A percentile compares a stretch with the other conserved stretches of the same genome.
Evolutionary conservation across 2,329 filamentous ascomycete genomes (phyloP).

Genomic region (Fusarium citri): DNA sequence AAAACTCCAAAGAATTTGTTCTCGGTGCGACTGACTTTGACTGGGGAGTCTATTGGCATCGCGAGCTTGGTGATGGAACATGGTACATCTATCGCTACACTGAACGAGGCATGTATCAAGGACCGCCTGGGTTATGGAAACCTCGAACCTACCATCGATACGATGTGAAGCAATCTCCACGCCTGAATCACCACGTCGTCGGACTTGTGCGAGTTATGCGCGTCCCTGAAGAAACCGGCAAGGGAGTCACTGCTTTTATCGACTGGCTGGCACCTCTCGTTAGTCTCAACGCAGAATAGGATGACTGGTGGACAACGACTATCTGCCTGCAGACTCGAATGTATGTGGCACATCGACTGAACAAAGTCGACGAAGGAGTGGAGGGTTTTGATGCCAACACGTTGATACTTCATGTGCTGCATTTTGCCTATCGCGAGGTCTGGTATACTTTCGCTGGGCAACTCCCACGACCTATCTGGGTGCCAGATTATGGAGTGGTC

Average conservation of each 20-base stretch:
- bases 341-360: constrained; percentile 39
- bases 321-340: constrained; percentile 46
- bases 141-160: constrained; percentile 35
- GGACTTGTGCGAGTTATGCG: constrained; percentile 48
- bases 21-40: constrained; percentile 48
- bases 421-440: constrained; percentile 48
- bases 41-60: constrained; percentile 54
- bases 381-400: constrained; percentile 44
- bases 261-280: constrained; percentile 48
- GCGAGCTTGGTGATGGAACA: constrained; percentile 41
- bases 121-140: constrained; percentile 21
- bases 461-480: constrained; percentile 48
- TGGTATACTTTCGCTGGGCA: constrained; percentile 47
- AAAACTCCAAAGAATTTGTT: constrained; percentile 35
- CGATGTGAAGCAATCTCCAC: constrained; percentile 43
- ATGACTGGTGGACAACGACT: constrained; percentile 48
- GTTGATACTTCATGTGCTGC: constrained; percentile 47
- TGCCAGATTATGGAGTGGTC: constrained; percentile 33
- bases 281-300: constrained; percentile 40
- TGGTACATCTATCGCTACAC: constrained; percentile 43
- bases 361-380: constrained; percentile 10
- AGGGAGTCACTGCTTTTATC: constrained; percentile 47
- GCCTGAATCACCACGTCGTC: constrained; percentile 47
- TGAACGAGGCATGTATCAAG: not conserved
- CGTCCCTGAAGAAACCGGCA: constrained; percentile 30